Evolutionary conservation across 768 basidiomycete genomes (phyloP), one percentile per base, ranked within the genome.

Genomic region (Tylopilus sp.): DNA sequence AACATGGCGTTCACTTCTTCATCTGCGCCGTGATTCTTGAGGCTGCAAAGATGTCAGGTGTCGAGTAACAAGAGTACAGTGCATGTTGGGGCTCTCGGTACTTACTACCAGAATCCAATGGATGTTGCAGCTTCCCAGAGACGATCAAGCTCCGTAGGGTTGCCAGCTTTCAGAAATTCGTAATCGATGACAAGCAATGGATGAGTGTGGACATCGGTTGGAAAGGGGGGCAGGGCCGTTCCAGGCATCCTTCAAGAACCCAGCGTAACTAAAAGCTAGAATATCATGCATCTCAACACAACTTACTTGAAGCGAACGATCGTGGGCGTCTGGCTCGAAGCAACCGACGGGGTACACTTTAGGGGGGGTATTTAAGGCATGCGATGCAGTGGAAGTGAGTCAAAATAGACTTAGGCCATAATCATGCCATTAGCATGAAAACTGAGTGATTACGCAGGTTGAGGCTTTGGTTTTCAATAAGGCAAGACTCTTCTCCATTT

Each of bases 71-170:
- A 24, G 6, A 8, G 41, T 24, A 17, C 29, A n/a, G 17, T 10
- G 25, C 26, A 24, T 4, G n/a, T 36, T 22, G 13, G 19, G 34
- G 8, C 5, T 21, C 3, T 52, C 44, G 16, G 44, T 28, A 76
- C 78, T 61, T 60, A 78, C 76, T 80, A 81, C 75, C 79, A 81
- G 64, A 81, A 81, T 2, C 80, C 80, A 14, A 81, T 67, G 25
- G 70, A 66, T 0, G 76, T 78, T 17, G 77, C 76, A 0, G 79
- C 79, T 22, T 74, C 62, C 75, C 76, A 80, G 19, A 81, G 71
- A 46, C 61, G 70, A 9, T 74, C 69, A 9, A 75, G 62, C 62
- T 79, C 80, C 3, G 50, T 51, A 12, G 60, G n/a, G 30, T 77
- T 69, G 1, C 73, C 63, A 0, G 60, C 59, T 25, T 67, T 66